phyloP scores from a whole-genome alignment of 129 eudicot species.

The Chrysanthemum seticuspe region DNA sequence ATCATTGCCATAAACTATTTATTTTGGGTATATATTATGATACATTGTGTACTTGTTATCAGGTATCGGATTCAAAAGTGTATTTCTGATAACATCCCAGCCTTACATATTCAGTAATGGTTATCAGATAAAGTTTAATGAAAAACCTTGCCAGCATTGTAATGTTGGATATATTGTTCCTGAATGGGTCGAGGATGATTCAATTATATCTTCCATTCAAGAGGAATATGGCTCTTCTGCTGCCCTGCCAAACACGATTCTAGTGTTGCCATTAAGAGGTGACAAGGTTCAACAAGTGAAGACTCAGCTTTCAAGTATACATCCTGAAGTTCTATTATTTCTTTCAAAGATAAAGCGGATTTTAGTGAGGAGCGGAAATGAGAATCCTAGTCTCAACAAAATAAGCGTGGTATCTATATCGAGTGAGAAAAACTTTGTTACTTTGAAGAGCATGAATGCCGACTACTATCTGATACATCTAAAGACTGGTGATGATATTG shows the following conservation, averaged over 20 bases:
- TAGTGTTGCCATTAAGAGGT: slow-evolving; percentile 51
- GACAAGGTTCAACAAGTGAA: slow-evolving; percentile 57
- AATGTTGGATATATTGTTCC: slow-evolving; percentile 71
- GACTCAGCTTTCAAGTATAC: slow-evolving; percentile 52
- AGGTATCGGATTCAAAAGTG: slow-evolving; percentile 73
- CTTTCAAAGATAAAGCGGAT: slow-evolving; percentile 51
- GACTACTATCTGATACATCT: slow-evolving; percentile 50
- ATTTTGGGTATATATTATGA: neutral
- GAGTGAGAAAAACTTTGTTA: slow-evolving; percentile 46
- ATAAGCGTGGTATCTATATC: slow-evolving; percentile 52
- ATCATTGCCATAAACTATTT: too few species aligned
- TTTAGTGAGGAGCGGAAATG: slow-evolving; percentile 45
- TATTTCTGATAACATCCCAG: slow-evolving; percentile 56
- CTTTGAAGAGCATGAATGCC: slow-evolving; percentile 48
- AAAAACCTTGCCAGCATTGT: slow-evolving; percentile 54
- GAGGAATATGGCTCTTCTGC: slow-evolving; percentile 36
- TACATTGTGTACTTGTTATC: slow-evolving; percentile 2
- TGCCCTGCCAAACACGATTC: slow-evolving; percentile 51
- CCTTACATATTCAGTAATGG: slow-evolving; percentile 72
- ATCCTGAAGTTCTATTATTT: slow-evolving; percentile 59
- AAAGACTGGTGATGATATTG: slow-evolving; percentile 23
- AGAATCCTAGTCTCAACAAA: slow-evolving; percentile 31
- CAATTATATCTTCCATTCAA: slow-evolving; percentile 33
- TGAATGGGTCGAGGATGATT: slow-evolving; percentile 58
- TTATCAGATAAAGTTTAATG: slow-evolving; percentile 55